phyloP scores from a whole-genome alignment of 169 alveolate species.

The Plasmodium knowlesi region DNA sequence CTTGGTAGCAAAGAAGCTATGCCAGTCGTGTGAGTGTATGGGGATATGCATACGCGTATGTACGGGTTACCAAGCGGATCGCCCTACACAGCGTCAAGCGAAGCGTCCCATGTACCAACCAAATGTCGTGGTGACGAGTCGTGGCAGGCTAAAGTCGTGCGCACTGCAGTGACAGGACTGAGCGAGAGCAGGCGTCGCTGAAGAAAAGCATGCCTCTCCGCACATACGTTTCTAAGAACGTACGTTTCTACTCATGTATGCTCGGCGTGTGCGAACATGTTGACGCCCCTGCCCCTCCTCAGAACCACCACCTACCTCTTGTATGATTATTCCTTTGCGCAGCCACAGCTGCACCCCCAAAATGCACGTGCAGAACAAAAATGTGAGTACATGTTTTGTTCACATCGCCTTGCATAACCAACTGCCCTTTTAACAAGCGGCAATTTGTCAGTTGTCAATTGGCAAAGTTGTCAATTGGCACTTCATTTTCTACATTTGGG shows the following conservation, averaged over 20 bases:
- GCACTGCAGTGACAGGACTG: neutral
- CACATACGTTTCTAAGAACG: neutral
- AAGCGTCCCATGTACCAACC: neutral
- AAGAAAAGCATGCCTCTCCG: neutral
- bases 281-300: neutral
- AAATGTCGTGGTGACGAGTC: neutral
- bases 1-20: neutral
- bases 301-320: neutral
- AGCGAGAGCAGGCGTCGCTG: neutral
- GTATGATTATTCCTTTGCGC: neutral
- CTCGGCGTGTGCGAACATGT: neutral
- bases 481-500: neutral
- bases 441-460: neutral
- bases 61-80: neutral
- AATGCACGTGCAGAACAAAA: neutral
- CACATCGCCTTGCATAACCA: neutral
- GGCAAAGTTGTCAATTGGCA: neutral
- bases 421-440: neutral
- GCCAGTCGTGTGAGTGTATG: neutral
- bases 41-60: neutral
- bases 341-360: neutral
- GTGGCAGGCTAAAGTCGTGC: neutral
- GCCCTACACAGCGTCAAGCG: neutral
- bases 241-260: neutral
- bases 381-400: neutral